Base-by-base conservation (phyloP, 2,329 filamentous ascomycete species). In the Colletotrichum abscissum region DNA sequence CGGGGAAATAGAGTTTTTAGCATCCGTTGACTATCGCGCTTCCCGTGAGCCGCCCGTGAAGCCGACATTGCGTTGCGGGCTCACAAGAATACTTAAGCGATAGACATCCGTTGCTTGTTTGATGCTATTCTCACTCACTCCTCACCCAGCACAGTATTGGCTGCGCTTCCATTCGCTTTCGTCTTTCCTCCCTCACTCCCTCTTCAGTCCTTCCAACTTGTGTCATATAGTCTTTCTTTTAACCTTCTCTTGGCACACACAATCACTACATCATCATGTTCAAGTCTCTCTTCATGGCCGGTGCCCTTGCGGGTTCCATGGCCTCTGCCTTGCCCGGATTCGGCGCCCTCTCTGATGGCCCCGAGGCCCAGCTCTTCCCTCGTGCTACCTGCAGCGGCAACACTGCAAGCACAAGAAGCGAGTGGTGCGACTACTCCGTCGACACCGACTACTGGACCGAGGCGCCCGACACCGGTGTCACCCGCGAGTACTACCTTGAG, bases 391-490 rank as follows among this genome's bases (percentile, higher is more conserved):
- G 76, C 73, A 49, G 60, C 62, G 76, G 80, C 52, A 82, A 82
- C 74, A 80, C 79, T 0, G 77, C 81, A 11, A 79, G 77, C 24
- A 79, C 81, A 46, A 80, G 82, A 14, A 74, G 75, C 16, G 79
- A 82, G 67, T 87, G 87, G 88, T 87, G 87, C 28, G 81, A 88
- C 56, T 86, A 85, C 73, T 84, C 84, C 62, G 82, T 88, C 58
- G 79, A 84, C 54, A 88, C 86, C 2, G 84, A 89, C 77, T 88
- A 85, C 76, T 82, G 79, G 33, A 78, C 78, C 0, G 78, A 80
- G 1, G 79, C 78, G 7, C 84, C 86, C 3, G 80, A 87, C 63
- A 89, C 88, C 1, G 86, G 87, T 1, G 85, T 87, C 0, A 87
- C 84, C 14, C 80, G 84, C 11, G 88, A 90, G 69, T 88, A 86